Base-by-base conservation (phyloP, 805 yeast genomes). In the Starmera dryadoides region DNA sequence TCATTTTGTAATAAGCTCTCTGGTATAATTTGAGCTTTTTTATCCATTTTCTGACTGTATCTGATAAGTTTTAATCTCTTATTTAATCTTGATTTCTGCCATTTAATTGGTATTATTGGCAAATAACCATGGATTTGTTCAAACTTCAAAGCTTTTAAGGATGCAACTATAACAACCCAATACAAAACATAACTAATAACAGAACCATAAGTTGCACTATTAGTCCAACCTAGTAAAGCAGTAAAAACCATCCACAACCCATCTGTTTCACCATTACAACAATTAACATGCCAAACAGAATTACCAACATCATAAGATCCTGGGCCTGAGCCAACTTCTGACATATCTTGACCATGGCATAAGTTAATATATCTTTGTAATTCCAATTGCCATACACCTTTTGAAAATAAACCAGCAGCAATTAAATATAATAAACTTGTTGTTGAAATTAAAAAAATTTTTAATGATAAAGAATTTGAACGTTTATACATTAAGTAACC, bases 231-330 rank as follows among this genome's bases (percentile, higher is more conserved):
- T 37, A 88, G 71, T 5, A 88, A 67, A 1, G 95, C 96, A 28
- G 89, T 86, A 51, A 85, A 70, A 28, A 88, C 66, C 95, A 87
- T 86, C 95, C 95, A 88, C 25, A 81, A 77, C 4, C 95, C 95
- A 53, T 88, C 96, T n/a, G 75, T 83, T 48, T 85, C 82, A 19
- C 95, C 94, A 58, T 87, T 87, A 63, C 97, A 88, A 59, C 96
- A 87, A 61, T 88, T 86, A 20, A 88, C 95, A 58, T 88, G 97
- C 97, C 97, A 88, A 2, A 88, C 79, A 6, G 93, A 79, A 35
- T 70, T 74, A 17, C 73, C 48, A 18, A 88, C 80, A 52, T 88
- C 95, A 54, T 88, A 88, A 0, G 94, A 83, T 0, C 97, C 97
- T 0, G 96, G 96, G 0, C 97, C 97, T 30, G 82, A 81, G 2